Conservation (phyloP, 306 rosid genomes). For the Quercus variabilis region DNA sequence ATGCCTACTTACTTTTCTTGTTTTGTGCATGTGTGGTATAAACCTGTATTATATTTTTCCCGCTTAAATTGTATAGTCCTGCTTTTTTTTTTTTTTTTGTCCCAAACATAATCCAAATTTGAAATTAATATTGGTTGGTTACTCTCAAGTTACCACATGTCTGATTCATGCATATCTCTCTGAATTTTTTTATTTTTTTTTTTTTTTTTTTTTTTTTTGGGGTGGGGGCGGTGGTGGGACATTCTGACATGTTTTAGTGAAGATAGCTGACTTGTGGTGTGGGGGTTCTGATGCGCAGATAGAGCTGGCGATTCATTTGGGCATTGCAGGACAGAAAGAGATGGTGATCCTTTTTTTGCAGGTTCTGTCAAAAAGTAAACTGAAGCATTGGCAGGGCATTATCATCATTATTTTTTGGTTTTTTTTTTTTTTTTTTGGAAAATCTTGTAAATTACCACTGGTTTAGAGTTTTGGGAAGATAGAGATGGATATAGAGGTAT, state of each 20-base stretch:
- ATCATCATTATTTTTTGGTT: conserved; percentile 25
- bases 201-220: not conserved
- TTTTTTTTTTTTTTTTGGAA: conserved; percentile 29
- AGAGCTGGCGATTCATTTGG: conserved; percentile 60
- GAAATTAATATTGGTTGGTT: not conserved
- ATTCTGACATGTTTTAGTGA: not conserved
- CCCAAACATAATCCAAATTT: not conserved
- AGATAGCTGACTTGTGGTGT: conserved; percentile 19
- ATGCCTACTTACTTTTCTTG: no score
- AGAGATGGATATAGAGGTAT: conserved; percentile 78
- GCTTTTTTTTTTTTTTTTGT: not conserved
- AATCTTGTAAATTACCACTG: conserved; percentile 87
- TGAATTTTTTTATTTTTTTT: not conserved
- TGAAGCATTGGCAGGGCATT: conserved; percentile 45
- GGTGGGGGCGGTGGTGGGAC: not conserved
- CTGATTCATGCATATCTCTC: not conserved
- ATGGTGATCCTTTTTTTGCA: conserved; percentile 37
- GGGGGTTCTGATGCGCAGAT: conserved; percentile 56
- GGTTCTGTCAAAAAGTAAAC: conserved; percentile 49
- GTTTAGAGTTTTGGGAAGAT: conserved; percentile 63
- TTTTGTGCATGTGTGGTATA: no score
- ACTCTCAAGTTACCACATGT: not conserved
- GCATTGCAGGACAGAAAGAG: conserved; percentile 45
- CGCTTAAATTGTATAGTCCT: no score
- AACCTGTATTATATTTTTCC: no score